Conservation (phyloP, 805 yeast species). For the Metschnikowia baotianmanensis region DNA sequence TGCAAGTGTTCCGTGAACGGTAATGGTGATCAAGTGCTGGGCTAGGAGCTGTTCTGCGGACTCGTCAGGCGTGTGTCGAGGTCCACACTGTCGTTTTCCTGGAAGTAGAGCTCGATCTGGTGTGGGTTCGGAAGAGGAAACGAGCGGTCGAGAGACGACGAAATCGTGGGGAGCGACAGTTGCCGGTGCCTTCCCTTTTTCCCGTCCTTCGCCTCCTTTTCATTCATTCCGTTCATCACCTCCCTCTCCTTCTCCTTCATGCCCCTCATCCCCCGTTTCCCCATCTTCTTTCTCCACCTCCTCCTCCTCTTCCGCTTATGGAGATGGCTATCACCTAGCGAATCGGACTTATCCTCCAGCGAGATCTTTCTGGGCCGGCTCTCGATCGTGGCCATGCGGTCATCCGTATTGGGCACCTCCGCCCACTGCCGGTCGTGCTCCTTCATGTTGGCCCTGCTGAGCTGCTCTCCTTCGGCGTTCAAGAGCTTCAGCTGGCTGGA, state of each 20-base stretch:
- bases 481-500: conserved; percentile 1
- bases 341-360: conserved; percentile 8
- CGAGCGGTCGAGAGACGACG: conserved; percentile 15
- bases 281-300: conserved; percentile 1
- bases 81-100: conserved; percentile 14
- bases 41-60: conserved; percentile 8
- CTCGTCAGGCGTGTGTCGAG: conserved; percentile 15
- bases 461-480: conserved; percentile 11
- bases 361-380: conserved; percentile 1
- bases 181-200: conserved; percentile 6
- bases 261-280: too few relatives aligned
- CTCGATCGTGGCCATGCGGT: background rate
- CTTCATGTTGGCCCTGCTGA: conserved; percentile 21
- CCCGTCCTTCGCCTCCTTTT: too few relatives aligned
- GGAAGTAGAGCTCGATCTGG: conserved; percentile 19
- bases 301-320: conserved; percentile 1
- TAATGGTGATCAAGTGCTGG: conserved; percentile 1
- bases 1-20: conserved; percentile 2
- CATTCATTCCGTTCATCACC: too few relatives aligned
- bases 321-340: background rate
- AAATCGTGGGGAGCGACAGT: conserved; percentile 14
- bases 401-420: conserved; percentile 4
- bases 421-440: conserved; percentile 21
- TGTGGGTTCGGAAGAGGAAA: conserved; percentile 21
- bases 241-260: too few relatives aligned